phyloP scores from a whole-genome alignment of 2,329 filamentous ascomycete genomes.

The Sphaerulina vaccinii region DNA sequence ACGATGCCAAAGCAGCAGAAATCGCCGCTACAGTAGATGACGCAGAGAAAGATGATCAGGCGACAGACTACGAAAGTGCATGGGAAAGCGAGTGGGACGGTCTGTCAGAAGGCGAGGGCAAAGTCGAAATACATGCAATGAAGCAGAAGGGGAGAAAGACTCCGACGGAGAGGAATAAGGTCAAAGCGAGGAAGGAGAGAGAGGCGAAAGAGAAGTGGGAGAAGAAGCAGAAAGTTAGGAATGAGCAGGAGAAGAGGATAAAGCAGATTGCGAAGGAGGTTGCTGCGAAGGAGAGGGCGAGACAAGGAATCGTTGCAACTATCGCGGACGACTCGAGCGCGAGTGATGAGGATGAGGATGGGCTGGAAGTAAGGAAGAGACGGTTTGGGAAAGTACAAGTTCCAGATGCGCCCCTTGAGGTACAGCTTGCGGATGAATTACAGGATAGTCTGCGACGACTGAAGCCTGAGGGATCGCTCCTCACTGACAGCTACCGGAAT shows the following conservation, averaged over 20 bases:
- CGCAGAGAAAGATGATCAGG: conserved; percentile 70
- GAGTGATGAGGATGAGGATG: conserved; percentile 37
- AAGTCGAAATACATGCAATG: conserved; percentile 62
- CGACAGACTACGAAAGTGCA: conserved; percentile 64
- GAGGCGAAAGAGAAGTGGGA: conserved; percentile 76
- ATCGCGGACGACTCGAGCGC: conserved; percentile 11
- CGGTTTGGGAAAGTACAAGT: conserved; percentile 71
- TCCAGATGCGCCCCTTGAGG: conserved; percentile 62
- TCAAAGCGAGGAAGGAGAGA: conserved; percentile 83
- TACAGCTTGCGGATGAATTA: conserved; percentile 52
- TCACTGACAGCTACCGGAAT: conserved; percentile 88
- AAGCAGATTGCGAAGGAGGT: conserved; percentile 68
- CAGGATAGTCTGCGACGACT: conserved; percentile 51
- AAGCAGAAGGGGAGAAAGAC: conserved; percentile 86
- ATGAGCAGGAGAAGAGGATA: conserved; percentile 69
- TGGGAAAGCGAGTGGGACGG: conserved; percentile 84
- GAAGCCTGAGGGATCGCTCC: conserved; percentile 92
- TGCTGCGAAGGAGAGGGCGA: conserved; percentile 55
- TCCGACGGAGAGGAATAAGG: conserved; percentile 79
- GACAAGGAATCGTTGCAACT: conserved; percentile 12
- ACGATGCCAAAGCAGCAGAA: conserved; percentile 67
- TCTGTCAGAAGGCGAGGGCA: conserved; percentile 46
- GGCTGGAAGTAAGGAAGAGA: conserved; percentile 60
- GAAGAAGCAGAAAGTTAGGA: conserved; percentile 68
- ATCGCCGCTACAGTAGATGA: conserved; percentile 74